These are phyloP conservation scores for Fusarium duplospermum DNA, from an alignment of 2,329 filamentous ascomycete species.

Conservation along the genomic window DNA sequence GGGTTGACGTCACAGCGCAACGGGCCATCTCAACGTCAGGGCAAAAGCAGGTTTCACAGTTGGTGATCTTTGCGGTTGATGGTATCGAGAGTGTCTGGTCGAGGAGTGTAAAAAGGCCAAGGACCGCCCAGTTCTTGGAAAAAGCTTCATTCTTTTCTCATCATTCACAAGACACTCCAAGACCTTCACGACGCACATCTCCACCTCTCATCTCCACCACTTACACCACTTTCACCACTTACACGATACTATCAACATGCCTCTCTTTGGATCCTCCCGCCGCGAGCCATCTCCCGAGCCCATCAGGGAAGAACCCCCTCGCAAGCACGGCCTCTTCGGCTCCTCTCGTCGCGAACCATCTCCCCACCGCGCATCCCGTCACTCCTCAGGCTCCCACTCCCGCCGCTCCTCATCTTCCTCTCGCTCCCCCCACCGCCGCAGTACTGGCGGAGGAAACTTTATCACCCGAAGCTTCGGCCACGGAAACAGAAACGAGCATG, in stretches of 20 bases:
- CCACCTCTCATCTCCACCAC: background rate
- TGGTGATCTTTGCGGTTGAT: constrained; percentile 14
- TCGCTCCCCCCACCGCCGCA: constrained; percentile 27
- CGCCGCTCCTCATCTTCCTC: constrained; percentile 20
- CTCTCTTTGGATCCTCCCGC: constrained; percentile 45
- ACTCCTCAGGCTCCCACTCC: constrained; percentile 23
- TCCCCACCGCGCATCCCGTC: constrained; percentile 32
- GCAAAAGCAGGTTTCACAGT: constrained; percentile 33
- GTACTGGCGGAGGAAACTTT: constrained; percentile 45
- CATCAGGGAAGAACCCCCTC: constrained; percentile 39
- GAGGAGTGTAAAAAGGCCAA: constrained; percentile 31
- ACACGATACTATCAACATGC: constrained; percentile 40
- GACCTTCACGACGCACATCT: background rate
- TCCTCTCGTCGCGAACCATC: constrained; percentile 42
- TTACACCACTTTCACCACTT: background rate
- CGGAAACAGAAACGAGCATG: constrained; percentile 60
- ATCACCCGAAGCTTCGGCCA: constrained; percentile 58
- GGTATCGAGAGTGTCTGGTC: background rate
- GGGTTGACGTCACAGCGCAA: constrained; percentile 30
- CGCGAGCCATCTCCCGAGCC: constrained; percentile 49
- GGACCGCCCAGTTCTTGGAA: constrained; percentile 20
- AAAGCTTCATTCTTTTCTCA: constrained; percentile 21
- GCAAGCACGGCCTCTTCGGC: constrained; percentile 54
- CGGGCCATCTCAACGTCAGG: background rate
- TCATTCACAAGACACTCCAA: background rate